Evolutionary conservation across 108 stramenopile species (phyloP).

Genomic region (Pseudonitzschia delicatissima): DNA sequence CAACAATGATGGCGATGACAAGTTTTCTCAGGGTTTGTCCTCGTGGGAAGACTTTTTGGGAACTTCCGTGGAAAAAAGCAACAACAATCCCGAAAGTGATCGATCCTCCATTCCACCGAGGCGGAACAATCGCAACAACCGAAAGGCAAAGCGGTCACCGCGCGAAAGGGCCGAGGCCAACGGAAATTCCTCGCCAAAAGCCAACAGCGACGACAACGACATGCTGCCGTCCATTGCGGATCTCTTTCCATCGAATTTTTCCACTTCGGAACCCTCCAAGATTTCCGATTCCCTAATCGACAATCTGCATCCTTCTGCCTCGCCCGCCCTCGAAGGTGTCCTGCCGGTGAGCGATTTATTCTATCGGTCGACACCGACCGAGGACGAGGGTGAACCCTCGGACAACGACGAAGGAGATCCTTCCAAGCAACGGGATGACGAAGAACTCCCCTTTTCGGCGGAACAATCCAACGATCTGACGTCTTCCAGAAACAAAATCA

Average conservation of each 20-base stretch:
- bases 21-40: slow-evolving; percentile 25
- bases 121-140: neutral
- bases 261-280: neutral
- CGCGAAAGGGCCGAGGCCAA: neutral
- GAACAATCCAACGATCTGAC: slow-evolving; percentile 32
- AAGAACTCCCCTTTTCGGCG: slow-evolving; percentile 46
- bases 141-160: neutral
- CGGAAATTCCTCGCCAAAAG: neutral
- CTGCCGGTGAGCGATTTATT: slow-evolving; percentile 78
- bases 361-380: slow-evolving; percentile 53
- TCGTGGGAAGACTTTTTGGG: slow-evolving; percentile 55
- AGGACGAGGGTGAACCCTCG: slow-evolving; percentile 13
- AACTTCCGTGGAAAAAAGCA: neutral
- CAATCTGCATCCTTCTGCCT: neutral
- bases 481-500: slow-evolving; percentile 24
- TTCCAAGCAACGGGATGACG: slow-evolving; percentile 25
- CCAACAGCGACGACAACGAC: neutral
- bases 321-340: slow-evolving; percentile 55
- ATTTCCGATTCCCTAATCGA: neutral
- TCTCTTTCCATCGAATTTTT: slow-evolving; percentile 41
- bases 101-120: neutral
- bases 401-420: slow-evolving; percentile 5
- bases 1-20: neutral
- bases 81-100: neutral
- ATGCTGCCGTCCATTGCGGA: slow-evolving; percentile 38